Base-by-base conservation (phyloP, 495 filamentous ascomycete genomes). In the Talaromyces trachyspermus region DNA sequence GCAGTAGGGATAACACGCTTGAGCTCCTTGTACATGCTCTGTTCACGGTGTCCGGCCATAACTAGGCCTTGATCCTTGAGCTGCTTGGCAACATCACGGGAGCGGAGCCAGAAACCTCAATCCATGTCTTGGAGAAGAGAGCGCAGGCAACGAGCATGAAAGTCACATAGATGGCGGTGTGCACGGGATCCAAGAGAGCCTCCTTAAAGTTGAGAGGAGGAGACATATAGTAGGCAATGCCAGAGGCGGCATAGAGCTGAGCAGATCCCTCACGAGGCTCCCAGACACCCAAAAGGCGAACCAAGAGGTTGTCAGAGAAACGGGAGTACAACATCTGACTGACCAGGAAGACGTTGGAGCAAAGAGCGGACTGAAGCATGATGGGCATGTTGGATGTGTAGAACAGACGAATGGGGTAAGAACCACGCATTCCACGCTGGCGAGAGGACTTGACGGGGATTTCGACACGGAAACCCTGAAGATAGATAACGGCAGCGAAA, bases 11-110 rank as follows among this genome's bases (percentile, higher is more conserved):
- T 99, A 56, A 99, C 89, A 56, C 94, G 82, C 85, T 99, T 99
- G 46, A 99, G 78, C 65, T 99, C 94, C 80, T 92, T 95, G 80
- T 99, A 99, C 94, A 97, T 97, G 78, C 87, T 94, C 78, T 96
- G 89, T 71, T 99, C 94, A 71, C 94, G 83, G 72, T 99, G 94
- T 53, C 94, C 94, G 57, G 94, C 92, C 94, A 99, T 99, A 58
- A 97, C 89, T 41, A 99, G 83, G 59, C 94, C 91, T 71, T 96
- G 91, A 62, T 97, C 94, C 82, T 99, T 99, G 61, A 99, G 80
- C 73, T 99, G 94, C 83, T 99, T 99, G 54, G 94, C 94, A 52
- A 99, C 94, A 63, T 99, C 94, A 65, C 94, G 85, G 94, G 94
- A 68, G 86, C 87, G 49, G 90, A 95, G 64, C 94, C 94, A 27